A percentile compares a stretch with the other conserved stretches of the same genome.
phyloP scores from a whole-genome alignment of 2,329 filamentous ascomycete genomes.

The Lachnellula occidentalis region DNA sequence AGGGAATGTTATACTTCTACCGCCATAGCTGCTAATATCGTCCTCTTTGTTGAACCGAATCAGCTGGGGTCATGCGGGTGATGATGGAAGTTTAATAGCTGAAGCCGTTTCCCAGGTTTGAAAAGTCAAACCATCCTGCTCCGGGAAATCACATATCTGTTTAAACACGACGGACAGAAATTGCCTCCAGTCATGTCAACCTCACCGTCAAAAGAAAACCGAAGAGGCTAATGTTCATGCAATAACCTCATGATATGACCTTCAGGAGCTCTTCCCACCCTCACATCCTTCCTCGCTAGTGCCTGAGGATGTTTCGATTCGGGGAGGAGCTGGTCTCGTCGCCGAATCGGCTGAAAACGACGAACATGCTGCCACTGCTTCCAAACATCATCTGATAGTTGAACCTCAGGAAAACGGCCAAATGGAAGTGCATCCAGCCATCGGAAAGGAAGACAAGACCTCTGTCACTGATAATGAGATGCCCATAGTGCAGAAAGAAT shows the following conservation, averaged over 20 bases:
- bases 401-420: constrained; percentile 3
- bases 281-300: constrained; percentile 8
- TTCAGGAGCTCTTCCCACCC: constrained; percentile 5
- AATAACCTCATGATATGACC: constrained; percentile 4
- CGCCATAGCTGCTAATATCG: too few species aligned
- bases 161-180: background rate
- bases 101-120: background rate
- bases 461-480: background rate
- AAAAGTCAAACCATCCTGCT: background rate
- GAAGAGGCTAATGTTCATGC: constrained; percentile 2
- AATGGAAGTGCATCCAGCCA: constrained; percentile 3
- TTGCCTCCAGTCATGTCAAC: constrained; percentile 16
- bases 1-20: too few species aligned
- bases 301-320: constrained; percentile 10
- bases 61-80: too few species aligned
- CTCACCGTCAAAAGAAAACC: background rate
- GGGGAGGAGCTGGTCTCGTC: constrained; percentile 7
- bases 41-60: too few species aligned
- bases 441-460: background rate
- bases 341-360: constrained; percentile 14
- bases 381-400: constrained; percentile 4
- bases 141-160: background rate
- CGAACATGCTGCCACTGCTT: constrained; percentile 10
- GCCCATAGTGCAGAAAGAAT: constrained; percentile 4
- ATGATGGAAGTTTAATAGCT: too few species aligned